phyloP scores from a whole-genome alignment of 805 yeast species.

The Kodamaea kaohsiungensis region DNA sequence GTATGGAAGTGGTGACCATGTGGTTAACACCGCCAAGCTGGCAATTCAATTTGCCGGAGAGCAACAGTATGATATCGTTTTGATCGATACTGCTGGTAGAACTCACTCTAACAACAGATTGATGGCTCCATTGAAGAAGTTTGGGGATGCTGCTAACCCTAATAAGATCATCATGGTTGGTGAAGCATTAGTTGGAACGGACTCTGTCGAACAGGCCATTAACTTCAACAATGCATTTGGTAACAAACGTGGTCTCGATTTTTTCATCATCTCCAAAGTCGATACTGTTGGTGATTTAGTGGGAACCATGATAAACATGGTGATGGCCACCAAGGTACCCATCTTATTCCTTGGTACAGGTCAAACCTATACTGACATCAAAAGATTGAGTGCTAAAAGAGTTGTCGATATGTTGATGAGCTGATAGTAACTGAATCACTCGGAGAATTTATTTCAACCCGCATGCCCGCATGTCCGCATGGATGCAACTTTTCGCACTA shows the following conservation, averaged over 20 bases:
- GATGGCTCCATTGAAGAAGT: slow-evolving; percentile 94
- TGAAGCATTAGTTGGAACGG: slow-evolving; percentile 96
- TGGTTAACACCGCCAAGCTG: slow-evolving; percentile 88
- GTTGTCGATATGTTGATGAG: slow-evolving; percentile 85
- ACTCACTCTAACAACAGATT: slow-evolving; percentile 91
- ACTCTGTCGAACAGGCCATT: slow-evolving; percentile 91
- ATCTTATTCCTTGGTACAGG: slow-evolving; percentile 96
- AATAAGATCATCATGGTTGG: slow-evolving; percentile 98
- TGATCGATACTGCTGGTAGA: slow-evolving; percentile 97
- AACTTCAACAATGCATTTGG: slow-evolving; percentile 95
- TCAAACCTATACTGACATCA: slow-evolving; percentile 91
- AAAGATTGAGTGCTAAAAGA: slow-evolving; percentile 88
- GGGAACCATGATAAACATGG: slow-evolving; percentile 97
- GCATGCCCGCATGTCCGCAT: too few species aligned
- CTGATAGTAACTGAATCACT: slow-evolving; percentile 22
- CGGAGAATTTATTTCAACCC: too few species aligned
- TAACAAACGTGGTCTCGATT: slow-evolving; percentile 74
- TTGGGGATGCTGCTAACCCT: slow-evolving; percentile 94
- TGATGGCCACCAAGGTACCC: slow-evolving; percentile 93
- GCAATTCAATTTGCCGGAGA: slow-evolving; percentile 80
- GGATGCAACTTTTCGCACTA: too few species aligned
- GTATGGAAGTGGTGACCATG: slow-evolving; percentile 93
- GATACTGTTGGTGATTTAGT: slow-evolving; percentile 97
- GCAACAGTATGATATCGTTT: slow-evolving; percentile 75
- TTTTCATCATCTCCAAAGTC: slow-evolving; percentile 89